Conservation (phyloP, 257 asterid genomes). For the Solanum arcanum region DNA sequence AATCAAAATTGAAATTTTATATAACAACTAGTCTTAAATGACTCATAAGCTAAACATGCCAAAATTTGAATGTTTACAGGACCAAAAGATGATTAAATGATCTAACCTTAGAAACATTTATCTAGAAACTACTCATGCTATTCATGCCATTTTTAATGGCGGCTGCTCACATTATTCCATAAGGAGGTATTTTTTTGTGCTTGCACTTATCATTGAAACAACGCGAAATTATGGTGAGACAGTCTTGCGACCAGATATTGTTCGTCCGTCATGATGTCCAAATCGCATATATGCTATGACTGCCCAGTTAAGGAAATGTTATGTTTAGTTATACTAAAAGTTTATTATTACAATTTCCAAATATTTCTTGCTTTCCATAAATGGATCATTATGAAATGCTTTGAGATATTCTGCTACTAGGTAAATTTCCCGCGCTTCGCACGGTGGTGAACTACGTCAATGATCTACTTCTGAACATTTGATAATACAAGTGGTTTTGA, state of each 20-base stretch:
- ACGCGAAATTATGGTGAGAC: not conserved
- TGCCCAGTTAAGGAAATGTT: not conserved
- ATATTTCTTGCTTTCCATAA: not conserved
- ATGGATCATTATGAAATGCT: not conserved
- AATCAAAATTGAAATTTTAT: not conserved
- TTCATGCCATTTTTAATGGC: not conserved
- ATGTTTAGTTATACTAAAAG: not conserved
- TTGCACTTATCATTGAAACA: not conserved
- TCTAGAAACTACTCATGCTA: not conserved
- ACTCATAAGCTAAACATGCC: not conserved
- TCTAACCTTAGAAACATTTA: not conserved
- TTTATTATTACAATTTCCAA: not conserved
- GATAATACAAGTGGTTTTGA: too few relatives aligned
- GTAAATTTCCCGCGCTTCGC: too few relatives aligned
- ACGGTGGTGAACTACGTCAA: too few relatives aligned
- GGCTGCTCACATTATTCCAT: not conserved
- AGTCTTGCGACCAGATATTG: not conserved
- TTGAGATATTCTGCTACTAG: not conserved
- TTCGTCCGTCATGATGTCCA: not conserved
- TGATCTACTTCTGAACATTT: too few relatives aligned
- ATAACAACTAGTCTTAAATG: not conserved
- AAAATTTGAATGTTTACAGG: not conserved
- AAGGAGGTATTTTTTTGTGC: not conserved
- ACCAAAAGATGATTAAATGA: not conserved
- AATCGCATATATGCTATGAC: not conserved